Evolutionary conservation across 2,329 filamentous ascomycete genomes (phyloP), one percentile per base, ranked within the genome.

Genomic region (Tolypocladium endophyticum): DNA sequence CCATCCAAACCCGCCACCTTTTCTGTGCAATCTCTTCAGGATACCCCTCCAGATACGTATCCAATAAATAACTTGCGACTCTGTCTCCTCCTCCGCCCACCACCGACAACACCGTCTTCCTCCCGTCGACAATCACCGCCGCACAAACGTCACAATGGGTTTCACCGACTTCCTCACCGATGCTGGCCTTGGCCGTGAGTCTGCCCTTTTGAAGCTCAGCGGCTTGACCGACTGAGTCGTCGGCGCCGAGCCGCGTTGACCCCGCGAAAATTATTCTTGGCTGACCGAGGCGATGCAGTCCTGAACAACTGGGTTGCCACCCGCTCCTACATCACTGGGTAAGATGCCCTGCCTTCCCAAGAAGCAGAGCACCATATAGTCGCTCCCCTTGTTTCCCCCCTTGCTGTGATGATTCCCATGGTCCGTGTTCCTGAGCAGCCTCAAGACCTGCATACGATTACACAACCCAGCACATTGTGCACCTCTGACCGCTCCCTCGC

Each of bases 291-390:
- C 41, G 35, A 35, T 59, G 53, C 69, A 86, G 83, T 86, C 67
- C 81, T 89, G 66, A 85, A 89, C 79, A 81, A 77, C 78, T 89
- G 84, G 84, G 78, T 87, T 70, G 79, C 79, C 72, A 88, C 86
- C 70, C 84, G 87, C 71, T 89, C 85, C 77, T 92, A 92, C 80
- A 85, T 92, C 70, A 78, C 86, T 78, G 89, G 89, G 88, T 92
- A 87, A 74, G 88, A 14, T 6, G 12, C n/a, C 45, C 39, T 60
- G 18, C 38, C 28, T 23, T 47, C 4, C 2, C 25, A 53, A 54
- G 50, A 23, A 35, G 30, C 30, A 36, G 20, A 23, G 7, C 50
- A 16, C 18, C 20, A 54, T 54, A 57, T 4, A 12, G 41, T 55
- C 23, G 12, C 45, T 56, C 53, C 50, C 60, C 8, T 53, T 54